A percentile compares a stretch with the other conserved stretches of the same genome.
Conservation (phyloP, 768 basidiomycete species). For the Kwoniella sp. region DNA sequence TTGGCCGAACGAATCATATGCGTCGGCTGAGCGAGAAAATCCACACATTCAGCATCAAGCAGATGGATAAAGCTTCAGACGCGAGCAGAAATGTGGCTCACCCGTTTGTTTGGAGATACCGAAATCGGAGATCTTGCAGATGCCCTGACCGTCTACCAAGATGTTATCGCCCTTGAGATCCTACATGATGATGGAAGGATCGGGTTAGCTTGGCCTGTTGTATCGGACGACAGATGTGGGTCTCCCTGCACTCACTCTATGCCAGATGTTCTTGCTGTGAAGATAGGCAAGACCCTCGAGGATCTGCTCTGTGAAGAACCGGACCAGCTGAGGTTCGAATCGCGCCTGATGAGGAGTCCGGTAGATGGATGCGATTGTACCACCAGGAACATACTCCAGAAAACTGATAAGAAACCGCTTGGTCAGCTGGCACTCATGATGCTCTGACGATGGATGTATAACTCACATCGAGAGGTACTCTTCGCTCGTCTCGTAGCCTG, state of each 20-base stretch:
- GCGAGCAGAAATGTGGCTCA: constrained; percentile 39
- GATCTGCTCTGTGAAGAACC: constrained; percentile 90
- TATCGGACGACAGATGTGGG: neutral
- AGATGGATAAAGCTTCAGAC: neutral
- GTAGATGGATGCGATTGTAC: constrained; percentile 83
- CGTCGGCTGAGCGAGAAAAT: constrained; percentile 64
- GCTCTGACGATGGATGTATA: neutral
- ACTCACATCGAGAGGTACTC: constrained; percentile 88
- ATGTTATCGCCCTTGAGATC: constrained; percentile 99
- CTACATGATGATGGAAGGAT: constrained; percentile 56
- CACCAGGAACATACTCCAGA: constrained; percentile 97
- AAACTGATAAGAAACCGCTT: constrained; percentile 65
- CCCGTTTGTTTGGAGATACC: constrained; percentile 93
- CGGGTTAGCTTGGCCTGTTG: neutral
- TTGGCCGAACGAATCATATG: constrained; percentile 69
- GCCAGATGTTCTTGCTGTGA: constrained; percentile 86
- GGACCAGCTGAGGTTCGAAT: constrained; percentile 88
- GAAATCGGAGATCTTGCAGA: constrained; percentile 92
- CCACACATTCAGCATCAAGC: constrained; percentile 6
- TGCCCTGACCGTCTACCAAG: constrained; percentile 84
- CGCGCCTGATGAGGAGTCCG: constrained; percentile 76
- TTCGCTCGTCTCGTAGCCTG: constrained; percentile 71
- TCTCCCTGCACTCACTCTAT: constrained; percentile 66
- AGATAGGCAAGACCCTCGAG: constrained; percentile 88
- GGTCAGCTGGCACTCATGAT: constrained; percentile 12